Percentiles rank a stretch among this genome's conserved stretches.
phyloP scores from a whole-genome alignment of 108 stramenopile species.

The Cyclotella sp. region DNA sequence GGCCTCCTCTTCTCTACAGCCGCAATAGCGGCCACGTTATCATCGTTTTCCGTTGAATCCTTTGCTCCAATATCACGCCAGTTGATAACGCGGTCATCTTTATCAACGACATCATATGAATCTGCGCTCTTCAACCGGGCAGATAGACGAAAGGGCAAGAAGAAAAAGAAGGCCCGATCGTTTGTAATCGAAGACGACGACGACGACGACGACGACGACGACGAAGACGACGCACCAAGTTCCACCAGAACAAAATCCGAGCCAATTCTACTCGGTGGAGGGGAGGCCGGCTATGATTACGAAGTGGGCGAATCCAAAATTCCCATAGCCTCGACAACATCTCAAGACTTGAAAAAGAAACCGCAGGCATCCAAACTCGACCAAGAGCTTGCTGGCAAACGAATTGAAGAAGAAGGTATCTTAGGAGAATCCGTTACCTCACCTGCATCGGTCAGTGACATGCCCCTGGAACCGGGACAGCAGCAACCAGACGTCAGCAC shows the following conservation, averaged over 20 bases:
- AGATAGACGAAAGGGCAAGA: conserved; percentile 34
- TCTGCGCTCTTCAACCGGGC: conserved; percentile 35
- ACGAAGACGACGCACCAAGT: neutral
- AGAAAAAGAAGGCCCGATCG: conserved; percentile 36
- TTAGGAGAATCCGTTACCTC: conserved; percentile 40
- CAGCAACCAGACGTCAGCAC: conserved; percentile 73
- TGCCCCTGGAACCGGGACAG: conserved; percentile 52
- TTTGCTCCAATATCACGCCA: conserved; percentile 5
- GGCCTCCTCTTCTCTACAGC: conserved; percentile 21
- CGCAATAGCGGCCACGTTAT: conserved; percentile 18
- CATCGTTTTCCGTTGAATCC: conserved; percentile 1
- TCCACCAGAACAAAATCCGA: conserved; percentile 14
- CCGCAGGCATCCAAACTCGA: conserved; percentile 41
- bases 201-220: conserved; percentile 11
- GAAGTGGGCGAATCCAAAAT: conserved; percentile 43
- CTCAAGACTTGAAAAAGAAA: conserved; percentile 9
- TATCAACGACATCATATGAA: conserved; percentile 1
- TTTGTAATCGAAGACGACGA: conserved; percentile 12
- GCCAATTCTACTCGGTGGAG: conserved; percentile 41
- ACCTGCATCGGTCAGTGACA: conserved; percentile 49
- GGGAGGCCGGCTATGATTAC: conserved; percentile 31
- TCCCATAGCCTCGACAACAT: conserved; percentile 34
- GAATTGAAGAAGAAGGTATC: conserved; percentile 45
- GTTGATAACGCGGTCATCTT: neutral
- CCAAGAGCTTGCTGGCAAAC: conserved; percentile 38